Conservation (phyloP, 805 yeast species). For the Saturnispora galanensis region DNA sequence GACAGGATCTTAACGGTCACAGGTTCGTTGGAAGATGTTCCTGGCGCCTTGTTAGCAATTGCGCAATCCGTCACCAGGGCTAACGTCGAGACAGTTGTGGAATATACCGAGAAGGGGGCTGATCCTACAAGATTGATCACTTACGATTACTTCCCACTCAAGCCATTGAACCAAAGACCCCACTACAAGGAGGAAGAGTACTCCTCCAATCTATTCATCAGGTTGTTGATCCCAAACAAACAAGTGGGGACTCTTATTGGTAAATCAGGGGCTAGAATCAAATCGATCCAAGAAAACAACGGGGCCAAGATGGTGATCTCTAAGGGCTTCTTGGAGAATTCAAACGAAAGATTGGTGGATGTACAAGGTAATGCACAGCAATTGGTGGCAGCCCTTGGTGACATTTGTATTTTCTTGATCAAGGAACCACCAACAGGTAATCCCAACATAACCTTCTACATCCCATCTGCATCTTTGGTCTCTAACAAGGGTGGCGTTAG, state of each 20-base stretch:
- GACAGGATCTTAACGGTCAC: constrained; percentile 76
- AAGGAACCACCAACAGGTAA: constrained; percentile 59
- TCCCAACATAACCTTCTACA: constrained; percentile 54
- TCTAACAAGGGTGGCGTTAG: not conserved
- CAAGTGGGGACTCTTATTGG: constrained; percentile 90
- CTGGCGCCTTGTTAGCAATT: constrained; percentile 60
- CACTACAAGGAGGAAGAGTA: constrained; percentile 39
- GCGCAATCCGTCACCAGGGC: constrained; percentile 53
- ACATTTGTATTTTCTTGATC: constrained; percentile 59
- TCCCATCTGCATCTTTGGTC: constrained; percentile 32
- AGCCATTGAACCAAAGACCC: constrained; percentile 45
- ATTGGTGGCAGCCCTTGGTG: constrained; percentile 45
- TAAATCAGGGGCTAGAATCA: constrained; percentile 70
- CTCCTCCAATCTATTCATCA: constrained; percentile 44
- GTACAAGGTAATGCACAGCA: constrained; percentile 68
- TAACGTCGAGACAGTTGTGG: constrained; percentile 20
- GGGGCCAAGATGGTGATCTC: constrained; percentile 79
- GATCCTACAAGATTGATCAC: constrained; percentile 26
- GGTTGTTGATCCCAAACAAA: constrained; percentile 70
- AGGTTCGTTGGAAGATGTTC: constrained; percentile 60
- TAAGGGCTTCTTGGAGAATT: constrained; percentile 69
- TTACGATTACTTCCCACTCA: constrained; percentile 50
- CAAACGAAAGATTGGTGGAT: constrained; percentile 81
- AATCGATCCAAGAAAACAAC: constrained; percentile 59
- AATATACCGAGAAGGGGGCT: constrained; percentile 17